Conservation (phyloP, 305 asterid genomes). For the Fraxinus platypoda region DNA sequence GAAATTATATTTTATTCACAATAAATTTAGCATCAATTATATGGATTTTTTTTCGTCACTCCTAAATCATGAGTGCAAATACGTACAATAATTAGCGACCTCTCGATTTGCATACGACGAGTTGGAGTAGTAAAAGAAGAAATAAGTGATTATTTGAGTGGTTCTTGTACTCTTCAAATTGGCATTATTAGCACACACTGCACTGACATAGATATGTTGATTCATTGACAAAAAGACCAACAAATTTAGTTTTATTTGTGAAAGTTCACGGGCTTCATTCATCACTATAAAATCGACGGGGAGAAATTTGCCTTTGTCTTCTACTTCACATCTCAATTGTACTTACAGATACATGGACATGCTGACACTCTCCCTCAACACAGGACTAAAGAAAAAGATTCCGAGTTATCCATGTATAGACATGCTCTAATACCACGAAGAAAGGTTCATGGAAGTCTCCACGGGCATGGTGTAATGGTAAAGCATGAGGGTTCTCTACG, state of each 20-base stretch:
- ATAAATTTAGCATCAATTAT: neutral
- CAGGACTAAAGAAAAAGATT: neutral
- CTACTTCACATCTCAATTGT: neutral
- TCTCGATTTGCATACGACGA: neutral
- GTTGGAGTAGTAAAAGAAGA: neutral
- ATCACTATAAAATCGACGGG: neutral
- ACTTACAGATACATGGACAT: too few species aligned
- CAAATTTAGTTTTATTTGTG: neutral
- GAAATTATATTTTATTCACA: neutral
- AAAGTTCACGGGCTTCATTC: neutral
- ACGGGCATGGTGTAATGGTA: too few species aligned
- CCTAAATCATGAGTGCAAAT: neutral
- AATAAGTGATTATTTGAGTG: neutral
- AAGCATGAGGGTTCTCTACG: too few species aligned
- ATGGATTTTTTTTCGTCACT: neutral
- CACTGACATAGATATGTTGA: neutral
- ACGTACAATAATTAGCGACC: neutral
- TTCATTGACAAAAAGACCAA: neutral
- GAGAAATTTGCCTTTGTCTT: neutral
- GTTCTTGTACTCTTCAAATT: neutral
- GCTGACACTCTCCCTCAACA: neutral
- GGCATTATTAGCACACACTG: neutral
- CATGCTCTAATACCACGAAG: neutral
- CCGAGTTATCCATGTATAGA: neutral
- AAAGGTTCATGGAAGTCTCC: neutral